phyloP scores from a whole-genome alignment of 805 yeast genomes.

The Kuraishia capsulata region DNA sequence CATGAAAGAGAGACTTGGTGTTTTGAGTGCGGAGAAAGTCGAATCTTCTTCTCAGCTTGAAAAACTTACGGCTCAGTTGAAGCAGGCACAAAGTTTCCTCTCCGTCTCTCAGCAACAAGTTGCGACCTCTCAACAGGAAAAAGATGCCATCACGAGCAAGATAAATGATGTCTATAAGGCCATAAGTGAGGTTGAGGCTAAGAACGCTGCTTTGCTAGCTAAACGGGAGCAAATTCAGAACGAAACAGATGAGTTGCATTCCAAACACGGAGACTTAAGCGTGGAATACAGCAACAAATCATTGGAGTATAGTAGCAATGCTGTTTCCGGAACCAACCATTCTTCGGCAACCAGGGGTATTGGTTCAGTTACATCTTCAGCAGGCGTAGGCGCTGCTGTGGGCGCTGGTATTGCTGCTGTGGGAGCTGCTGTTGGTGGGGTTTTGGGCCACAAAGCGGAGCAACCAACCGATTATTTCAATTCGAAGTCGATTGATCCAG shows the following conservation, averaged over 20 bases:
- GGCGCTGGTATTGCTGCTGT: constrained; percentile 6
- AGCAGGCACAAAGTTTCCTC: constrained; percentile 52
- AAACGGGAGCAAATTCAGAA: constrained; percentile 19
- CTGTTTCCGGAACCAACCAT: constrained; percentile 12
- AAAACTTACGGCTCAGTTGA: constrained; percentile 40
- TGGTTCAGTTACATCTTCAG: constrained; percentile 9
- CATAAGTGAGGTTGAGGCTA: constrained; percentile 16
- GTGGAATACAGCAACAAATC: constrained; percentile 22
- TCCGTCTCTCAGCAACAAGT: constrained; percentile 65
- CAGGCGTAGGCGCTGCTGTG: constrained; percentile 7
- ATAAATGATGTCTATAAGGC: constrained; percentile 14
- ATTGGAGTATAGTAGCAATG: constrained; percentile 17
- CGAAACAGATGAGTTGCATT: constrained; percentile 33
- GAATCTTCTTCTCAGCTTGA: constrained; percentile 50
- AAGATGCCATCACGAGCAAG: constrained; percentile 23
- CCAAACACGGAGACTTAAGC: constrained; percentile 19
- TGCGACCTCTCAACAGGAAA: constrained; percentile 46
- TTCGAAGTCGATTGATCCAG: not conserved
- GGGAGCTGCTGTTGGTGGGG: constrained; percentile 1
- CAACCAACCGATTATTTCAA: not conserved
- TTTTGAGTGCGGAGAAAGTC: constrained; percentile 55
- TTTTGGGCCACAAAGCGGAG: constrained; percentile 1
- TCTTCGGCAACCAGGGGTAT: constrained; percentile 11
- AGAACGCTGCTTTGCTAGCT: constrained; percentile 13
- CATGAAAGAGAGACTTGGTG: constrained; percentile 60